A percentile compares a stretch with the other conserved stretches of the same genome.
These are phyloP conservation scores for Penicillium decumbens DNA, from an alignment of 2,329 filamentous ascomycete genomes.

Conservation along the genomic window DNA sequence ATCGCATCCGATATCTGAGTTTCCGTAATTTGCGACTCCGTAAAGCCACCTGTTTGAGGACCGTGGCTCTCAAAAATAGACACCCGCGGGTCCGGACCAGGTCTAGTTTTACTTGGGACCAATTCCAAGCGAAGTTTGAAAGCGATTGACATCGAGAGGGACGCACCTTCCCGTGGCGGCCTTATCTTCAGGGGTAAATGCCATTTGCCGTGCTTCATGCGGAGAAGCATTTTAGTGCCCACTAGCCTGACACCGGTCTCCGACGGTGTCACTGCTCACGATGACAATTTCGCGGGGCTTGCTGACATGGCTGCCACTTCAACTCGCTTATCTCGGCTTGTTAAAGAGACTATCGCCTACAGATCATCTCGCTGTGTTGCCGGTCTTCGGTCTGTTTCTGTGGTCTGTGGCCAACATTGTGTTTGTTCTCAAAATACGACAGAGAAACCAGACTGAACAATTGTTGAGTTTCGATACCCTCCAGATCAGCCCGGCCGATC, in stretches of 20 bases:
- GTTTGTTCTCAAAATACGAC: neutral
- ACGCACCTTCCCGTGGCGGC: conserved; percentile 1
- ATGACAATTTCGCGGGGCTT: neutral
- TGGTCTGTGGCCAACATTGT: neutral
- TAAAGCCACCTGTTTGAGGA: too few species aligned
- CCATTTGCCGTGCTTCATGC: conserved; percentile 1
- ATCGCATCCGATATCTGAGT: too few species aligned
- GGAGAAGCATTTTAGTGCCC: conserved; percentile 1
- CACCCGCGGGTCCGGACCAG: too few species aligned
- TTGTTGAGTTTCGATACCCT: neutral
- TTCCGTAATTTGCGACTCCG: too few species aligned
- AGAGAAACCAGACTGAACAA: neutral
- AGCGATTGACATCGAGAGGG: neutral
- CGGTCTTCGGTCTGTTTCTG: neutral
- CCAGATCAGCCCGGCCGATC: neutral
- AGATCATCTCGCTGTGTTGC: neutral
- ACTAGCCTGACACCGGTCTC: neutral
- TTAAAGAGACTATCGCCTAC: neutral
- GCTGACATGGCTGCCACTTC: conserved; percentile 1
- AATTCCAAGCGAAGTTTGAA: neutral
- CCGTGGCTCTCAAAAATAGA: too few species aligned
- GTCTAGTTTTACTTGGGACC: too few species aligned
- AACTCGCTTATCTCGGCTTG: neutral
- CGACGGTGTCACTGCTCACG: neutral
- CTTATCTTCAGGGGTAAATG: conserved; percentile 16